Evolutionary conservation across 768 basidiomycete genomes (phyloP).

Genomic region (Suillus variegatus): DNA sequence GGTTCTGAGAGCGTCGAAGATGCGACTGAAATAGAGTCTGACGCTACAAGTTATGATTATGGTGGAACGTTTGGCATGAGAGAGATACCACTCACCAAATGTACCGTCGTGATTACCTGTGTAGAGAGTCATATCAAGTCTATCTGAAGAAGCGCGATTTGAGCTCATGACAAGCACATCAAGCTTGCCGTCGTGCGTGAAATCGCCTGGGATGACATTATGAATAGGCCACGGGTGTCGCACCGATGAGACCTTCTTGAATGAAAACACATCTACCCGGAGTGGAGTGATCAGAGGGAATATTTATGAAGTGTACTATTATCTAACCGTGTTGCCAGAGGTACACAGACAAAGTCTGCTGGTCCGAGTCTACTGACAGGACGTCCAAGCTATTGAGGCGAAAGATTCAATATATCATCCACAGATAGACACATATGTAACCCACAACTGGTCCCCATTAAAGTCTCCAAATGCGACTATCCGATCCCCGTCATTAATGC

Average conservation of each 20-base stretch:
- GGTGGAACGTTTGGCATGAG: background rate
- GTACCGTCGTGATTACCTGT: constrained; percentile 60
- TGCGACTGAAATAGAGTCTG: constrained; percentile 52
- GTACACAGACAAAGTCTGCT: constrained; percentile 73
- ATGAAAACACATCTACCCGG: constrained; percentile 57
- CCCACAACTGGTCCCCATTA: constrained; percentile 94
- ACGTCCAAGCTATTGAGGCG: constrained; percentile 66
- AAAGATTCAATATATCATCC: constrained; percentile 1
- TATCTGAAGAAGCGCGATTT: constrained; percentile 40
- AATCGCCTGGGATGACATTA: constrained; percentile 93
- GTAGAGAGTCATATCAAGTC: constrained; percentile 72
- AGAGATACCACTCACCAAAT: constrained; percentile 53
- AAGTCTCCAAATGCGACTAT: constrained; percentile 94
- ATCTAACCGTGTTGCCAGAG: constrained; percentile 79
- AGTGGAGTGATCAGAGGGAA: constrained; percentile 10
- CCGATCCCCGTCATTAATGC: constrained; percentile 68
- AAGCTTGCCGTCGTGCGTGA: constrained; percentile 87
- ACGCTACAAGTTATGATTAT: constrained; percentile 10
- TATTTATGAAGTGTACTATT: background rate
- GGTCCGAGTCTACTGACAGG: constrained; percentile 72
- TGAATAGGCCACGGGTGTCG: constrained; percentile 57
- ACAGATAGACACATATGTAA: constrained; percentile 9
- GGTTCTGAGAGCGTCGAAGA: constrained; percentile 76
- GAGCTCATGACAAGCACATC: constrained; percentile 89
- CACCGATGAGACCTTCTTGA: constrained; percentile 51